Evolutionary conservation across 805 yeast species (phyloP).

Genomic region (Blastobotrys parvus): DNA sequence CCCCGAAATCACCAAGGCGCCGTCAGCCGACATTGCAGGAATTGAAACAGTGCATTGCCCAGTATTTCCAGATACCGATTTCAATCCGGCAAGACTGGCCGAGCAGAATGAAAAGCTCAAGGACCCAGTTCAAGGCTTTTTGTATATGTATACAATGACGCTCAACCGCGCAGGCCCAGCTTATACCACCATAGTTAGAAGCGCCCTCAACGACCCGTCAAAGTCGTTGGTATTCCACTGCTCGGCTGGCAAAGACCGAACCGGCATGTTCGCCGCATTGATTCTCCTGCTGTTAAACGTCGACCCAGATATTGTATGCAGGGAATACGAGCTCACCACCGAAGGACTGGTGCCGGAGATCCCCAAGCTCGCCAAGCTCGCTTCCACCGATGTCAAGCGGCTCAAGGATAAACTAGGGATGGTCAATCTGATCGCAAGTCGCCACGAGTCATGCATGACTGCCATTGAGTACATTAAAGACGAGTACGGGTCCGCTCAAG

Average conservation of each 20-base stretch:
- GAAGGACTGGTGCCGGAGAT: slow-evolving; percentile 36
- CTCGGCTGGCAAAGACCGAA: slow-evolving; percentile 81
- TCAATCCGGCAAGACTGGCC: slow-evolving; percentile 60
- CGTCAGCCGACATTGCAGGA: slow-evolving; percentile 38
- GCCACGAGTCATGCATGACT: too few relatives aligned
- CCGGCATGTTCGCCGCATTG: slow-evolving; percentile 67
- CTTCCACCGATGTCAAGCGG: too few relatives aligned
- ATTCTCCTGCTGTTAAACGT: slow-evolving; percentile 57
- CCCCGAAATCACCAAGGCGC: slow-evolving; percentile 38
- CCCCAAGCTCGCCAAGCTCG: too few relatives aligned
- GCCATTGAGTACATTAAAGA: too few relatives aligned
- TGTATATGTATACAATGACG: slow-evolving; percentile 53
- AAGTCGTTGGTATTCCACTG: slow-evolving; percentile 60
- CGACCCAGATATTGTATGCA: slow-evolving; percentile 53
- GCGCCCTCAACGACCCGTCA: slow-evolving; percentile 45
- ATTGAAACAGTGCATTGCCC: slow-evolving; percentile 45
- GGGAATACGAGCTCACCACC: slow-evolving; percentile 71
- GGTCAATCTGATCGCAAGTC: too few relatives aligned
- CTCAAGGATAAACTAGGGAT: too few relatives aligned
- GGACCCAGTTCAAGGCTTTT: slow-evolving; percentile 45
- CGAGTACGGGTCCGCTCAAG: too few relatives aligned
- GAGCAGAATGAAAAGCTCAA: slow-evolving; percentile 44
- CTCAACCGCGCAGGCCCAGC: slow-evolving; percentile 39
- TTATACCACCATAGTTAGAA: slow-evolving; percentile 43
- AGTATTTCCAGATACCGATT: slow-evolving; percentile 43